These are phyloP conservation scores for Penicillium pancosmium DNA, from an alignment of 495 filamentous ascomycete genomes.

Conservation along the genomic window DNA sequence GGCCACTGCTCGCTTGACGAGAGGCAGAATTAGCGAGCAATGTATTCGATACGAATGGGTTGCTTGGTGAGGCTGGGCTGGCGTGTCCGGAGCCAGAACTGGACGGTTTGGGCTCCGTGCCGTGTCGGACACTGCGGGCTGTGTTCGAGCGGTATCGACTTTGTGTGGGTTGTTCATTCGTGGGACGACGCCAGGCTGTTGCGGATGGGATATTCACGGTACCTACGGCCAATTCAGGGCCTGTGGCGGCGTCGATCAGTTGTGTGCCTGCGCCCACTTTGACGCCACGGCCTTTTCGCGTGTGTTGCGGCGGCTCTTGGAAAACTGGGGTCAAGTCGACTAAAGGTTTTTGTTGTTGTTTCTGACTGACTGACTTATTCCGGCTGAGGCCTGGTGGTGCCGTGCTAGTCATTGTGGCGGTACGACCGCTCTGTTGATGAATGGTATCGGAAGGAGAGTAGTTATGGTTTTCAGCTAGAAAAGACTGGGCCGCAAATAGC, in stretches of 20 bases:
- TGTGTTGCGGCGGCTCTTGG: slow-evolving; percentile 72
- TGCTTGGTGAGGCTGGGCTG: slow-evolving; percentile 25
- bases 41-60: slow-evolving; percentile 41
- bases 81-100: slow-evolving; percentile 20
- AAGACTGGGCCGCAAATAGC: slow-evolving; percentile 25
- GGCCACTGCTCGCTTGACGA: slow-evolving; percentile 14
- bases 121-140: slow-evolving; percentile 29
- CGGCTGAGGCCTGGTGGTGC: slow-evolving; percentile 33
- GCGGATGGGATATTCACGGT: slow-evolving; percentile 54
- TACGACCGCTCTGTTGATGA: slow-evolving; percentile 22
- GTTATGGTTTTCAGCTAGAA: slow-evolving; percentile 21
- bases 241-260: slow-evolving; percentile 69
- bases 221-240: slow-evolving; percentile 43
- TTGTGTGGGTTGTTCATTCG: slow-evolving; percentile 22
- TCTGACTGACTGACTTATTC: slow-evolving; percentile 35
- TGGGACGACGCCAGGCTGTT: slow-evolving; percentile 53
- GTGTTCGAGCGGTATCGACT: slow-evolving; percentile 38
- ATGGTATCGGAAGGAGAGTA: slow-evolving; percentile 6
- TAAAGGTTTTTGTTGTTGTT: slow-evolving; percentile 58
- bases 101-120: slow-evolving; percentile 16
- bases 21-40: slow-evolving; percentile 35
- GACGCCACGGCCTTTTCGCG: slow-evolving; percentile 68
- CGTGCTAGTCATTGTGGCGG: slow-evolving; percentile 41
- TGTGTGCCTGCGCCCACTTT: slow-evolving; percentile 59
- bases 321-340: slow-evolving; percentile 77